Evolutionary conservation across 805 yeast genomes (phyloP).

Genomic region (Cyberlindnera sargentensis): DNA sequence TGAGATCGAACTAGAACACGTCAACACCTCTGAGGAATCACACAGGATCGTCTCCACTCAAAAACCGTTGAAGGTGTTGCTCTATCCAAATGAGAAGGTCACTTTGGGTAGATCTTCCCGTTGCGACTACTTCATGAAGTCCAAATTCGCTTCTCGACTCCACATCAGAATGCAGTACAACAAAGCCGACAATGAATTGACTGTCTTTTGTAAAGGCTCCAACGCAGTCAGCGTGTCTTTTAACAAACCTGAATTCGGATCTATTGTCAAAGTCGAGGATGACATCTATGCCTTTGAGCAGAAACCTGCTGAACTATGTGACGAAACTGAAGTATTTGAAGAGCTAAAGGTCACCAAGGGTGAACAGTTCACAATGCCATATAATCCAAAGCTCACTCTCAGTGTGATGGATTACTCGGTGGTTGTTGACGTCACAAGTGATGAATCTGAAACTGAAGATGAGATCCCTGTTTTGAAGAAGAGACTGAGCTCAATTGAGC

Average conservation of each 20-base stretch:
- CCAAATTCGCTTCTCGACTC: slow-evolving; percentile 56
- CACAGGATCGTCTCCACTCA: neutral
- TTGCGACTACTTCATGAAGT: slow-evolving; percentile 38
- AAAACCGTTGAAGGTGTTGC: slow-evolving; percentile 12
- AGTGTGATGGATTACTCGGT: slow-evolving; percentile 66
- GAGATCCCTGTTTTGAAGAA: slow-evolving; percentile 24
- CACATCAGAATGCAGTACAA: slow-evolving; percentile 51
- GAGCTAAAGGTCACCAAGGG: slow-evolving; percentile 50
- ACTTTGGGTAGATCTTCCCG: slow-evolving; percentile 55
- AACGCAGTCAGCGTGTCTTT: slow-evolving; percentile 71
- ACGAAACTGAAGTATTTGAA: slow-evolving; percentile 11
- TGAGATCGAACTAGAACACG: neutral
- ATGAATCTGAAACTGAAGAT: slow-evolving; percentile 35
- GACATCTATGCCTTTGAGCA: slow-evolving; percentile 19
- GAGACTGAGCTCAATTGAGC: slow-evolving; percentile 12
- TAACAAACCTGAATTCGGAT: slow-evolving; percentile 40
- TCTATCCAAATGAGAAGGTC: slow-evolving; percentile 15
- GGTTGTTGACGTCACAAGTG: slow-evolving; percentile 41
- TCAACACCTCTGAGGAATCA: slow-evolving; percentile 2
- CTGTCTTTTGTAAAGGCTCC: slow-evolving; percentile 68
- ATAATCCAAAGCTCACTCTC: slow-evolving; percentile 50
- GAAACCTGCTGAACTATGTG: slow-evolving; percentile 4
- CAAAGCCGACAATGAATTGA: slow-evolving; percentile 33
- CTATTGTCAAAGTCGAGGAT: slow-evolving; percentile 15
- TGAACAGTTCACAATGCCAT: slow-evolving; percentile 62